Evolutionary conservation across 257 asterid species (phyloP).

Genomic region (Linaria vulgaris): DNA sequence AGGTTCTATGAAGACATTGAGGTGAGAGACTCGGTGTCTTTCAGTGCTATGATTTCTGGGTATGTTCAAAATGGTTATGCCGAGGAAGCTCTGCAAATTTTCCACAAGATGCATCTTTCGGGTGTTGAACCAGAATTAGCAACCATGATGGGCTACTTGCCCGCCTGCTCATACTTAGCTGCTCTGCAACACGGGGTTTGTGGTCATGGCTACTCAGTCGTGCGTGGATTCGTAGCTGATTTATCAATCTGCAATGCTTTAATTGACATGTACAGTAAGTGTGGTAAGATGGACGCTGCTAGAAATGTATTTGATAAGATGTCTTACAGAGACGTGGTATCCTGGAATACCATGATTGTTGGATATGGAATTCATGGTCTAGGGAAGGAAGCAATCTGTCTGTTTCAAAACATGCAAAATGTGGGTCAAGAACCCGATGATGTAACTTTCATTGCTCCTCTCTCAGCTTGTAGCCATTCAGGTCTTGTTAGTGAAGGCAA

Average conservation of each 20-base stretch:
- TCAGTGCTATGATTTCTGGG: conserved; percentile 77
- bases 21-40: conserved; percentile 68
- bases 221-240: conserved; percentile 61
- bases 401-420: conserved; percentile 56
- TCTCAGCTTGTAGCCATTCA: conserved; percentile 90
- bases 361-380: conserved; percentile 85
- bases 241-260: conserved; percentile 65
- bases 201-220: conserved; percentile 64
- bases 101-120: conserved; percentile 51
- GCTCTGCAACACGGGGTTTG: conserved; percentile 65
- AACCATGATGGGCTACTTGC: conserved; percentile 82
- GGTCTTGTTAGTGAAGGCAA: conserved; percentile 80
- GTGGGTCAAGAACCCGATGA: conserved; percentile 57
- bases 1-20: conserved; percentile 53
- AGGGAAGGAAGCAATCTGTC: conserved; percentile 60
- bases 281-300: conserved; percentile 62
- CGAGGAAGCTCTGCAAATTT: conserved; percentile 58
- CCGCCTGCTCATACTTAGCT: conserved; percentile 84
- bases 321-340: conserved; percentile 63
- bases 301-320: conserved; percentile 58
- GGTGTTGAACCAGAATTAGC: conserved; percentile 56
- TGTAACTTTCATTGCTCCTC: conserved; percentile 68
- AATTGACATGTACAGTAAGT: conserved; percentile 81
- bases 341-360: conserved; percentile 83
- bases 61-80: conserved; percentile 74